Base-by-base conservation (phyloP, 192 early-diverging fungal genomes). In the Umbelopsis isabellina region DNA sequence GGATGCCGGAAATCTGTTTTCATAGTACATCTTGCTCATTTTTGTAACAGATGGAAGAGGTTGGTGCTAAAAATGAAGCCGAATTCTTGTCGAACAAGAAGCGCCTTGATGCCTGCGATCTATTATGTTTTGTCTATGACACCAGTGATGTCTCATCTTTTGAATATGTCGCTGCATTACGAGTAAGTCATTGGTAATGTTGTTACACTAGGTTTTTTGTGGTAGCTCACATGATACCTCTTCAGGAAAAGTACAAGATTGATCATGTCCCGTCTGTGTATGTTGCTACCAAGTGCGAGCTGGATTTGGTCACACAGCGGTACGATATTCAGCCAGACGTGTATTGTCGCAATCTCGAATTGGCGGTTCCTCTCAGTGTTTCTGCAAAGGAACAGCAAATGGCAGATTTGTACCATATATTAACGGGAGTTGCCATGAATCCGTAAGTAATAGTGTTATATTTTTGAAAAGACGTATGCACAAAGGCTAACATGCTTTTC, bases 91-190 rank as follows among this genome's bases (percentile, higher is more conserved):
- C 92, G 71, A 97, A 94, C 78, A 90, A 89, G 73, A 92, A 92
- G 65, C 88, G 87, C 70, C 82, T 98, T 27, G 96, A 96, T 52
- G 80, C 83, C 23, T 97, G 93, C 78, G 98, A 99, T 77, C 84
- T 98, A 1, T 78, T 98, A 52, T 93, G 94, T 51, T 92, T 98
- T 81, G 94, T 98, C 4, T 99, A 97, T 79, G 97, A 99, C 69
- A 92, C 93, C 7, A 92, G 90, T 77, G 94, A 98, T 79, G 91
- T 91, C 6, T 91, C 90, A 67, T 99, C 98, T 8, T 99, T 99
- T 80, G 86, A 92, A 13, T 96, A 98, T 77, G 79, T 99, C 27
- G 91, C 91, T 0, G 85, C 90, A 13, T 74, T 99, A 71, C 75
- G 94, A 75, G 91, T 94, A 84, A 73, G 78, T 37, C 45, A 58